Percentiles rank a stretch among this genome's conserved stretches.
These are phyloP conservation scores for Zelopaecilomyces penicillatus DNA, from an alignment of 2,329 filamentous ascomycete genomes.

Conservation along the genomic window DNA sequence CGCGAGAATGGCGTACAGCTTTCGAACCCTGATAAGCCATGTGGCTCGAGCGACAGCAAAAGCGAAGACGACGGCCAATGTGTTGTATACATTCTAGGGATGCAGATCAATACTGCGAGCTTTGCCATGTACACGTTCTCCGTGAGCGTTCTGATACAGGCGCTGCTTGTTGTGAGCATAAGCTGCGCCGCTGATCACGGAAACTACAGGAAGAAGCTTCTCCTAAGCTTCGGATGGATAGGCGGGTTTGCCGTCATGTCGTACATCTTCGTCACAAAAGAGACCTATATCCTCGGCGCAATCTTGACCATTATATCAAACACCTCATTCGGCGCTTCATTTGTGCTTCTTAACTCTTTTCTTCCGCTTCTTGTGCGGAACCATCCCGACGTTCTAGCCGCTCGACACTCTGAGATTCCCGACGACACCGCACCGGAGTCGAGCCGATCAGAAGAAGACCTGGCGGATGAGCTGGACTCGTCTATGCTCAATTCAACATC, in stretches of 20 bases:
- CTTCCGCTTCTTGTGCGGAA: conserved; percentile 83
- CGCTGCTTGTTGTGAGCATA: conserved; percentile 88
- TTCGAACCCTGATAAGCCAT: conserved; percentile 67
- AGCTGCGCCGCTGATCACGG: conserved; percentile 94
- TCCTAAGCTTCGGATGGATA: conserved; percentile 75
- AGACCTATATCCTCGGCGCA: conserved; percentile 71
- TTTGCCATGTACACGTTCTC: conserved; percentile 99
- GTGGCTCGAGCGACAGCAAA: conserved; percentile 55
- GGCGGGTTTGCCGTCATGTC: conserved; percentile 81
- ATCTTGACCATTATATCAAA: conserved; percentile 85
- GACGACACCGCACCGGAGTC: conserved; percentile 27
- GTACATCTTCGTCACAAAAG: conserved; percentile 70
- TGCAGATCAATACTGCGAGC: conserved; percentile 88
- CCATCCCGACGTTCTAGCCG: conserved; percentile 50
- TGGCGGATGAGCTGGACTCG: conserved; percentile 18
- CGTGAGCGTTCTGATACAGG: conserved; percentile 80
- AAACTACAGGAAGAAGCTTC: conserved; percentile 77
- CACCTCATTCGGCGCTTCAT: conserved; percentile 88
- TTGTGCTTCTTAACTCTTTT: conserved; percentile 92
- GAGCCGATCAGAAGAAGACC: conserved; percentile 25
- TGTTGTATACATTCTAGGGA: conserved; percentile 70
- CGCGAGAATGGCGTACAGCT: conserved; percentile 84
- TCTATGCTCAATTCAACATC: conserved; percentile 34
- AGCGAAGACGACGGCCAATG: conserved; percentile 57
- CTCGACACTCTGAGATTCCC: conserved; percentile 18